phyloP scores from a whole-genome alignment of 2,329 filamentous ascomycete species.

The Chrysosporium queenslandicum region DNA sequence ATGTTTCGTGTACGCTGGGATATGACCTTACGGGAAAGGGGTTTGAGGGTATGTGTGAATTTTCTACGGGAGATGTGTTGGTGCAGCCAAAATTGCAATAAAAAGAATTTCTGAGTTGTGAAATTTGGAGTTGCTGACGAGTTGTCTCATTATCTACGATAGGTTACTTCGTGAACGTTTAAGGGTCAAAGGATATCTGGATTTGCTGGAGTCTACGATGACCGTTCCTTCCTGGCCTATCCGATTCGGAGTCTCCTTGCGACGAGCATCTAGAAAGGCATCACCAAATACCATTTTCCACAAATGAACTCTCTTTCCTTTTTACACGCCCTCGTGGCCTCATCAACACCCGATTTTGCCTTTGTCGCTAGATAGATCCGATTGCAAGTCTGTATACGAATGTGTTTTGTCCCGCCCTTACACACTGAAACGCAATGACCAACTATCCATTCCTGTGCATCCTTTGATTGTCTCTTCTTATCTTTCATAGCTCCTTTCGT shows the following conservation, averaged over 20 bases:
- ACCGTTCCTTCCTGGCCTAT: background rate
- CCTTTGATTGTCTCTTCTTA: background rate
- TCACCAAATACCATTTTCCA: background rate
- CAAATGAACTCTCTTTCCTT: background rate
- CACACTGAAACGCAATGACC: conserved; percentile 7
- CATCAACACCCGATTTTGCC: background rate
- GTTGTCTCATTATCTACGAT: background rate
- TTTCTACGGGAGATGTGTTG: background rate
- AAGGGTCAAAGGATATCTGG: background rate
- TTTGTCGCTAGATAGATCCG: conserved; percentile 8
- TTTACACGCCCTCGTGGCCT: background rate
- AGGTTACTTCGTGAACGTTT: conserved; percentile 6
- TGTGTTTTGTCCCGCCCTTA: background rate
- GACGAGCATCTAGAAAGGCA: conserved; percentile 2
- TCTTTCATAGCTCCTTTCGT: background rate
- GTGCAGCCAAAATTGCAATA: no score
- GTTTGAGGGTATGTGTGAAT: conserved; percentile 3
- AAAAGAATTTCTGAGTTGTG: no score
- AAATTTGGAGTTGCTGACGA: background rate
- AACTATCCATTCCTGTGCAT: background rate
- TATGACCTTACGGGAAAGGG: conserved; percentile 14
- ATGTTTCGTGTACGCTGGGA: conserved; percentile 15
- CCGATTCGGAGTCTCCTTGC: background rate
- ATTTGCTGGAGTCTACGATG: background rate
- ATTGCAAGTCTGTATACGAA: conserved; percentile 3